These are phyloP conservation scores for Pseudohalonectria lignicola DNA, from an alignment of 2,329 filamentous ascomycete genomes.

Conservation along the genomic window DNA sequence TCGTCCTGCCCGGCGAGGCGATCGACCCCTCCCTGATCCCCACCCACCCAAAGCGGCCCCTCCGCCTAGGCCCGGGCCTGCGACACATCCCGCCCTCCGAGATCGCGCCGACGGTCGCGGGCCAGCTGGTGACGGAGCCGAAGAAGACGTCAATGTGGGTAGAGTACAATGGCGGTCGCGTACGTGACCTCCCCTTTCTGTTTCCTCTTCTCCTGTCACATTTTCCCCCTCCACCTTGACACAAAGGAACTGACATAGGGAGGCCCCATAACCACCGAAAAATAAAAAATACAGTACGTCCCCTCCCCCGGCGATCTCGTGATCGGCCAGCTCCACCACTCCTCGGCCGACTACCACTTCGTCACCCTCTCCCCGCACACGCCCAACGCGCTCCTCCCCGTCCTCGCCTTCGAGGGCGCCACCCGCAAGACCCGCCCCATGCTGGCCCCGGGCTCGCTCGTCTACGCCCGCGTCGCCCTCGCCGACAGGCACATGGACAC, in stretches of 20 bases:
- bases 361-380: constrained; percentile 62
- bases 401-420: constrained; percentile 86
- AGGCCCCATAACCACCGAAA: too few species aligned
- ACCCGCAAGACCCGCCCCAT: constrained; percentile 85
- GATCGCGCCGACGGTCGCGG: constrained; percentile 57
- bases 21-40: constrained; percentile 59
- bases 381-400: constrained; percentile 59
- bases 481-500: constrained; percentile 77
- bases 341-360: constrained; percentile 66
- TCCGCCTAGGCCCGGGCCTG: constrained; percentile 76
- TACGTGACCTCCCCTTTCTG: constrained; percentile 29
- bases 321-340: constrained; percentile 74
- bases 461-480: constrained; percentile 76
- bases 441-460: constrained; percentile 61
- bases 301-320: constrained; percentile 76
- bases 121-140: constrained; percentile 54
- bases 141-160: constrained; percentile 72
- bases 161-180: constrained; percentile 59
- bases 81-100: constrained; percentile 69
- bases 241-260: neutral
- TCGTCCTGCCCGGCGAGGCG: constrained; percentile 74
- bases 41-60: constrained; percentile 53
- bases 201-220: constrained; percentile 14
- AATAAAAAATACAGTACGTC: constrained; percentile 51
- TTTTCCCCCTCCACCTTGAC: neutral